Percentiles rank a stretch among this genome's conserved stretches.
Conservation (phyloP, 2,329 filamentous ascomycete species). For the Beauveria brongniartii region DNA sequence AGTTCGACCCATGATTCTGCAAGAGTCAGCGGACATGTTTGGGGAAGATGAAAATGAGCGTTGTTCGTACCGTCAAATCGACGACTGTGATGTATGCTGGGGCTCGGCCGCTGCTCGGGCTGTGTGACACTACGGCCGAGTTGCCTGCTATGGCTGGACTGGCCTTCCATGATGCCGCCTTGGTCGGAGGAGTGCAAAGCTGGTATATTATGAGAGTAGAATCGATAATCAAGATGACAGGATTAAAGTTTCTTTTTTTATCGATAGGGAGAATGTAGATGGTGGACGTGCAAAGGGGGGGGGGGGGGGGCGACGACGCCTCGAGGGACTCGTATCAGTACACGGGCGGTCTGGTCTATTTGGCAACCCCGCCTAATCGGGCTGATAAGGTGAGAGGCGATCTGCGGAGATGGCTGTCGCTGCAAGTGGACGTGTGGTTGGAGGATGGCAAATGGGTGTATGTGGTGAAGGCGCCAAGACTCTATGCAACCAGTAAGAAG, state of each 20-base stretch:
- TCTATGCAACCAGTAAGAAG: not conserved
- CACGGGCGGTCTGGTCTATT: constrained; percentile 5
- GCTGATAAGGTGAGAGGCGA: constrained; percentile 4
- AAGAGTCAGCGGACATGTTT: not conserved
- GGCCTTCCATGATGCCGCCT: constrained; percentile 20
- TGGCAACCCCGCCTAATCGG: constrained; percentile 8
- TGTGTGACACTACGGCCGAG: constrained; percentile 21
- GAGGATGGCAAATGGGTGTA: not conserved
- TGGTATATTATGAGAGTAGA: constrained; percentile 5
- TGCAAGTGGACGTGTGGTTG: not conserved
- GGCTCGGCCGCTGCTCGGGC: constrained; percentile 21
- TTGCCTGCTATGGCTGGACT: constrained; percentile 18
- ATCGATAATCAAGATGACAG: not conserved
- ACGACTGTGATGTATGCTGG: constrained; percentile 24
- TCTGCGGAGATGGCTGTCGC: constrained; percentile 3
- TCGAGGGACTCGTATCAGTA: constrained; percentile 1
- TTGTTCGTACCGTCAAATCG: constrained; percentile 28
- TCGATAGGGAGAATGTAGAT: not conserved
- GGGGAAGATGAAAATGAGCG: constrained; percentile 16
- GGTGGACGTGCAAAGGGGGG: not conserved
- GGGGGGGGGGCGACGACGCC: not conserved
- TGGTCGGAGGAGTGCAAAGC: not conserved
- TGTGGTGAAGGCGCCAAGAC: not conserved
- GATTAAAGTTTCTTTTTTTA: not conserved
- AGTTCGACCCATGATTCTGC: constrained; percentile 96